Evolutionary conservation across 75 land plant genomes (phyloP).

Genomic region (Pinus tabuliformis): DNA sequence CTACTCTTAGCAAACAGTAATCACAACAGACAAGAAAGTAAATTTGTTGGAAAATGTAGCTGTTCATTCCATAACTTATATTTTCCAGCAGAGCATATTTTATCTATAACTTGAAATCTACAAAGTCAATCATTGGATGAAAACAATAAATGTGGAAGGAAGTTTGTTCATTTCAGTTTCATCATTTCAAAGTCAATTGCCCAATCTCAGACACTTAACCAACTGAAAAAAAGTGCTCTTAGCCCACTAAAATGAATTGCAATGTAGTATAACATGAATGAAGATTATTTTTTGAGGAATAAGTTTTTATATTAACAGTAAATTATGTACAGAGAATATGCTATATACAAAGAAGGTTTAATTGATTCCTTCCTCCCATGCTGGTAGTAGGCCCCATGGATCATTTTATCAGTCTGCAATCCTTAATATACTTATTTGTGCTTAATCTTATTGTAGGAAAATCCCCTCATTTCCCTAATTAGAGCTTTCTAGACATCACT

Average conservation of each 20-base stretch:
- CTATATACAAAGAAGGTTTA: background rate
- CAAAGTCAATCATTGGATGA: background rate
- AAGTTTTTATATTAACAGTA: no score
- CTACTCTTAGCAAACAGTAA: background rate
- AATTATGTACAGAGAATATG: no score
- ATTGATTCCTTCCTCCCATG: background rate
- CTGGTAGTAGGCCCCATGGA: background rate
- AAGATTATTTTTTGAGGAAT: no score
- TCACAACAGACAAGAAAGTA: background rate
- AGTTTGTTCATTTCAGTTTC: no score
- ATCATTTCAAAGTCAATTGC: no score
- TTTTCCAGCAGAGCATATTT: background rate
- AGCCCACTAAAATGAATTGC: background rate
- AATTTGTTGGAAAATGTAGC: background rate
- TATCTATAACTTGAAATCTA: background rate
- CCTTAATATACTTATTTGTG: no score
- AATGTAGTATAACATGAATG: background rate
- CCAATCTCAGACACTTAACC: no score
- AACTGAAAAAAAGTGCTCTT: background rate
- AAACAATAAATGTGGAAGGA: background rate
- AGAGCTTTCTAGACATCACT: no score
- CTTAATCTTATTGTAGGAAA: no score
- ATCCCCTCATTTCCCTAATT: no score
- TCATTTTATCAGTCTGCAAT: background rate
- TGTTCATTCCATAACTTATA: background rate